Evolutionary conservation across 148 eudicot species (phyloP).

Genomic region (Amaranthus hypochondriacus): DNA sequence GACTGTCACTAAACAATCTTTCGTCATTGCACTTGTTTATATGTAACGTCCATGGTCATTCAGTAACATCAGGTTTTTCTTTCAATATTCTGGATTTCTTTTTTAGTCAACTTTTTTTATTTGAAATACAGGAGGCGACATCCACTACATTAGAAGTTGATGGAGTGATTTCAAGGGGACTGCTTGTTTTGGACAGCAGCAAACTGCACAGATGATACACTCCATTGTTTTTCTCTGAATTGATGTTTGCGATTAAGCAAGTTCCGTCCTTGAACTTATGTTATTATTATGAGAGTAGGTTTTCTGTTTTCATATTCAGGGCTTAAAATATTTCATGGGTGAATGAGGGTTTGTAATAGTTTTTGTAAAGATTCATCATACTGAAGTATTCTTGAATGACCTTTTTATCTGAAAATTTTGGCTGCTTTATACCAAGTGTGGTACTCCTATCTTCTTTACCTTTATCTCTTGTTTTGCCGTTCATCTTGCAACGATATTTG

Average conservation of each 20-base stretch:
- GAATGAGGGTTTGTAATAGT: constrained; percentile 14
- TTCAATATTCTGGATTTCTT: background rate
- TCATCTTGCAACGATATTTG: too few species aligned
- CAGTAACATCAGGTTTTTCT: background rate
- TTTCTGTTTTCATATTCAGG: constrained; percentile 3
- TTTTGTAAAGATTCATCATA: background rate
- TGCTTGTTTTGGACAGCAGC: constrained; percentile 35
- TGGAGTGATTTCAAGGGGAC: constrained; percentile 24
- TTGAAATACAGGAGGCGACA: constrained; percentile 72
- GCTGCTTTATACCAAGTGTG: background rate
- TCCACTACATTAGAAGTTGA: constrained; percentile 37
- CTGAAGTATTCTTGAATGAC: background rate
- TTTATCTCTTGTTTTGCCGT: too few species aligned
- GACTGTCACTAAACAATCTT: background rate
- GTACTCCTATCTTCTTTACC: too few species aligned
- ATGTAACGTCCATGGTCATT: too few species aligned
- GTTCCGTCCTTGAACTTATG: constrained; percentile 16
- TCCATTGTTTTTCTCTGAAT: constrained; percentile 15
- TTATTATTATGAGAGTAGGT: constrained; percentile 13
- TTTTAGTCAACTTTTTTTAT: background rate
- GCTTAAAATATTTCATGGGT: constrained; percentile 1
- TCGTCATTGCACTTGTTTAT: background rate
- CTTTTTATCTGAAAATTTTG: background rate
- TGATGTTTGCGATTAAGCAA: constrained; percentile 3
- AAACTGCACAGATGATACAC: constrained; percentile 20